Conservation (phyloP, 2,329 filamentous ascomycete genomes). For the Diplodia intermedia region DNA sequence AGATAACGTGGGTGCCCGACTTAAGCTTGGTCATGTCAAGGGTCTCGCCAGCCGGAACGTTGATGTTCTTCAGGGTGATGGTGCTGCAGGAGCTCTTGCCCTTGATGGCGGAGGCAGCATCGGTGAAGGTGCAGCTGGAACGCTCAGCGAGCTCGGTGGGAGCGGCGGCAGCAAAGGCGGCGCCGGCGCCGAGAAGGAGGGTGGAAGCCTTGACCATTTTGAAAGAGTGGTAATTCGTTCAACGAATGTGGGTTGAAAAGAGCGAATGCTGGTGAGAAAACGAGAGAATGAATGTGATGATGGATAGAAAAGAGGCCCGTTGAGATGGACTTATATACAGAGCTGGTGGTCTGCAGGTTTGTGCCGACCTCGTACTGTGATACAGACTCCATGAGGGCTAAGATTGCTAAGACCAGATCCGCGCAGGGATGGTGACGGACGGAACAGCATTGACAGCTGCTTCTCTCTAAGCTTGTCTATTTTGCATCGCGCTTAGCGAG, state of each 20-base stretch:
- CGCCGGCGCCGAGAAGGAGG: conserved; percentile 32
- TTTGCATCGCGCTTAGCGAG: conserved; percentile 18
- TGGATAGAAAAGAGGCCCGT: conserved; percentile 5
- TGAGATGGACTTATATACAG: conserved; percentile 18
- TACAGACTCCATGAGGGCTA: conserved; percentile 23
- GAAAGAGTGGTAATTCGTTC: conserved; percentile 24
- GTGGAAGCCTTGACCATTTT: conserved; percentile 32
- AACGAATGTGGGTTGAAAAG: conserved; percentile 29
- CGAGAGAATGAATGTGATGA: conserved; percentile 23
- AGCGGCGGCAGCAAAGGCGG: conserved; percentile 30
- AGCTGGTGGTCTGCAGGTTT: neutral
- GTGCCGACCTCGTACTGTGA: conserved; percentile 15
- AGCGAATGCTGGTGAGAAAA: conserved; percentile 17
- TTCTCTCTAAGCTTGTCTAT: conserved; percentile 21
- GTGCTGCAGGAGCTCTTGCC: conserved; percentile 32
- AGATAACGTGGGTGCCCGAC: conserved; percentile 40
- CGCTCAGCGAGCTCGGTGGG: conserved; percentile 21
- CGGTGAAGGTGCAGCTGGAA: conserved; percentile 34
- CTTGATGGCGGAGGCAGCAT: conserved; percentile 33
- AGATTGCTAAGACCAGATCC: conserved; percentile 21
- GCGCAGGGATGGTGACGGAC: conserved; percentile 13
- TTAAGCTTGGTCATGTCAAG: conserved; percentile 65
- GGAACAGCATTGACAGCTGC: neutral
- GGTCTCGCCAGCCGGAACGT: conserved; percentile 45
- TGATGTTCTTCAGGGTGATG: conserved; percentile 32